Percentiles rank a stretch among this genome's conserved stretches.
Conservation (phyloP, 805 yeast species). For the Candida ortonii region DNA sequence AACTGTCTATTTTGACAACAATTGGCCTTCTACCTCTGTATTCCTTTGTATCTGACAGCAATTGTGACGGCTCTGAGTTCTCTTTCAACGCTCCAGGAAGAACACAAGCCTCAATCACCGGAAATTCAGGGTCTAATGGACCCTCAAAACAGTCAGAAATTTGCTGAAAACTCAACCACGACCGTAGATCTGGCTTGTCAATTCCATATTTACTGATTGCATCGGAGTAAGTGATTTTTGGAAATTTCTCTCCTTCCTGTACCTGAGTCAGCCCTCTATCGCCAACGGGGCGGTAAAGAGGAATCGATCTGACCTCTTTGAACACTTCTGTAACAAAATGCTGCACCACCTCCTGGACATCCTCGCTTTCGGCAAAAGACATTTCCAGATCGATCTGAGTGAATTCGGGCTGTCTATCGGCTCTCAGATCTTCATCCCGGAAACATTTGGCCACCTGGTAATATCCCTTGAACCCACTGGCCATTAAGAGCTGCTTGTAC, state of each 20-base stretch:
- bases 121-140: constrained; percentile 44
- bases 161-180: constrained; percentile 47
- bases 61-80: constrained; percentile 36
- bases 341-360: constrained; percentile 67
- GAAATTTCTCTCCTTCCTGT: constrained; percentile 9
- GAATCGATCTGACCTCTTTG: constrained; percentile 42
- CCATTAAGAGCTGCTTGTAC: constrained; percentile 91
- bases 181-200: constrained; percentile 91
- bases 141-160: constrained; percentile 41
- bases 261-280: constrained; percentile 29
- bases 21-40: constrained; percentile 60
- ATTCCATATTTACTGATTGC: constrained; percentile 79
- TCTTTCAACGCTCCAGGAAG: constrained; percentile 45
- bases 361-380: constrained; percentile 70
- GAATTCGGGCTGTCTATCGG: constrained; percentile 96
- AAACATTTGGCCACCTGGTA: constrained; percentile 93
- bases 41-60: constrained; percentile 35
- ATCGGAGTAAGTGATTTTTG: constrained; percentile 57
- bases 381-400: constrained; percentile 96
- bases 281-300: constrained; percentile 38
- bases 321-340: constrained; percentile 54
- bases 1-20: constrained; percentile 47
- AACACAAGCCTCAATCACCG: constrained; percentile 73
- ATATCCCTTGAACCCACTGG: constrained; percentile 83
- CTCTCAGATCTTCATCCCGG: constrained; percentile 91